Base-by-base conservation (phyloP, 768 basidiomycete species). In the Leucocoprinus leucothites region DNA sequence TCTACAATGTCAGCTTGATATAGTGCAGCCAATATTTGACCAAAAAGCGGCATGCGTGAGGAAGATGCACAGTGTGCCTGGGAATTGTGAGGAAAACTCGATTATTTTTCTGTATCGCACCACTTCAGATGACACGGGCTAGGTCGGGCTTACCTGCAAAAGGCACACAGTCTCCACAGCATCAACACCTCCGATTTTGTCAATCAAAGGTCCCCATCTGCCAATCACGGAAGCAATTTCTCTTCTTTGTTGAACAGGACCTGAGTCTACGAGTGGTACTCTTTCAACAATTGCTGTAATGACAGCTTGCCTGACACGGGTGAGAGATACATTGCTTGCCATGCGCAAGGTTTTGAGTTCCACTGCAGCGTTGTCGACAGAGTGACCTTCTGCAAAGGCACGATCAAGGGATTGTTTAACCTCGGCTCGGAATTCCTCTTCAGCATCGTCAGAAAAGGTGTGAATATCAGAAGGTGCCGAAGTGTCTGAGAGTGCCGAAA, bases 271-370 rank as follows among this genome's bases (percentile, higher is more conserved):
- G 40, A 92, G 70, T 47, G 74, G 74, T 44, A 94, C 86, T 57
- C 81, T 80, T 57, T 85, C 83, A 53, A 96, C 85, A 56, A 98
- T 78, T 36, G 85, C 89, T n/a, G 79, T 79, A 35, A 98, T 78
- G n/a, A 98, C 91, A 14, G 89, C 89, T 69, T 94, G 89, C 49
- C 90, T 80, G 14, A 97, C 94, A 48, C 85, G 78, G n/a, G 80
- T 81, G 18, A 97, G 78, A 9, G 91, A 82, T 24, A 98, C 96
- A 63, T 98, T 98, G 64, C 88, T 91, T 34, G 94, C 93, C 92
- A 98, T 96, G 47, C 95, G 89, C 43, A 99, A 81, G 42, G 96
- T 97, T 74, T 96, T 94, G 57, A 98, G 80, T 67, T 98, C 96
- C 58, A 98, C 89, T 0, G 91, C 80, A 1, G 94, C 94, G 68